Base-by-base conservation (phyloP, 129 eudicot species). In the Chrysanthemum lavandulifolium region DNA sequence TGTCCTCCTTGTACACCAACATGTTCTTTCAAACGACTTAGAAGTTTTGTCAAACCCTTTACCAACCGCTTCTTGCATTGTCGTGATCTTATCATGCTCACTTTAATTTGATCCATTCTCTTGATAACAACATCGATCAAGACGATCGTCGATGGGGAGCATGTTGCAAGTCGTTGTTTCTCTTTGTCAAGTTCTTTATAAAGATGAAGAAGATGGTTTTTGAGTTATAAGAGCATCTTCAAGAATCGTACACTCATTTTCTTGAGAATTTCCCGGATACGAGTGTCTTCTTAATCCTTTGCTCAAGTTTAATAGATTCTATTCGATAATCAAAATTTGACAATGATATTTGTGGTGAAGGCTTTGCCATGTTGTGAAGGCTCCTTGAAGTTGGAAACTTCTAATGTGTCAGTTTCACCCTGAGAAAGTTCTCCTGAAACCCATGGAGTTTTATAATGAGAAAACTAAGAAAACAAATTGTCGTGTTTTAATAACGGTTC, bases 21-120 rank as follows among this genome's bases (percentile, higher is more conserved):
- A 60, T 92, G 84, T 66, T 89, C 82, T 73, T 87, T 82, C 60
- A 87, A 81, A 53, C 82, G 80, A 56, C 63, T 84, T 82, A 40
- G 96, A 79, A 47, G 91, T 81, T 78, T 79, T 89, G 1, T 88
- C 88, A 63, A 85, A 92, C 52, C 98, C 98, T 49, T 84, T 85
- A 25, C 83, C 74, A 29, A 87, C 85, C 56, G 52, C 79, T 68
- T 81, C 79, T 68, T 81, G 83, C 98, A 92, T 89, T 63, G 84
- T 78, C 71, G 69, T 81, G 4, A 92, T 82, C 71, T 82, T 89
- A 51, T 18, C 54, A 12, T 83, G 36, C 79, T 92, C 96, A 8
- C 23, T 61, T 89, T 87, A 3, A 92, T 82, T 70, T 80, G 82
- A 56, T 84, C 80, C 76, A 85, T 85, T 74, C 77, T 82, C 29